Evolutionary conservation across 1,284 basidiomycete species (phyloP).

Genomic region (Leucocoprinus gongylophorus): DNA sequence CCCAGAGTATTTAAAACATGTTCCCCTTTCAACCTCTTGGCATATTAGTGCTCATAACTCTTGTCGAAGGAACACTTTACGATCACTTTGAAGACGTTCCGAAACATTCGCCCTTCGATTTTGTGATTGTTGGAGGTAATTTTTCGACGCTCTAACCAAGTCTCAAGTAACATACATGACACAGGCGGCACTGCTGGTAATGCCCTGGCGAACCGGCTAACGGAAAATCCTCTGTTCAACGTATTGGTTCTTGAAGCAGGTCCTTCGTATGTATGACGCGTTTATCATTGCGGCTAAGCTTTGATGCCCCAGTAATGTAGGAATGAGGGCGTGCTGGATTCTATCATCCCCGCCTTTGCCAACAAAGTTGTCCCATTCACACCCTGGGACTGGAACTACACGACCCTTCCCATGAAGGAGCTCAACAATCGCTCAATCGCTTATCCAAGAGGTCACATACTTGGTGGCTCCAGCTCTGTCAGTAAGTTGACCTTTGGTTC

Average conservation of each 20-base stretch:
- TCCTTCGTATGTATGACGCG: conserved; percentile 16
- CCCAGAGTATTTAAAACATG: too few species aligned
- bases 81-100: conserved; percentile 3
- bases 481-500: conserved; percentile 12
- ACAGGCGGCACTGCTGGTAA: conserved; percentile 21
- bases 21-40: too few species aligned
- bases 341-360: conserved; percentile 10
- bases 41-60: too few species aligned
- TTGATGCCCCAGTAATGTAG: conserved; percentile 3
- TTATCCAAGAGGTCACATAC: conserved; percentile 18
- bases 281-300: not conserved
- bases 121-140: conserved; percentile 17
- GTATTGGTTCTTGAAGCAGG: conserved; percentile 27
- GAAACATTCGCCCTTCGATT: conserved; percentile 8
- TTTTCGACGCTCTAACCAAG: not conserved
- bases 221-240: too few species aligned
- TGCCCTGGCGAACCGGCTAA: conserved; percentile 20
- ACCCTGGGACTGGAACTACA: conserved; percentile 21
- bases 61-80: too few species aligned
- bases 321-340: conserved; percentile 16
- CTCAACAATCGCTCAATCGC: conserved; percentile 14
- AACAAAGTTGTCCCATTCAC: not conserved
- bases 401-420: conserved; percentile 16
- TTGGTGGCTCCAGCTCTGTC: conserved; percentile 19
- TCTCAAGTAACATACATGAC: not conserved